These are phyloP conservation scores for Xylaria sp. DNA, from an alignment of 2,329 filamentous ascomycete species.

Conservation along the genomic window DNA sequence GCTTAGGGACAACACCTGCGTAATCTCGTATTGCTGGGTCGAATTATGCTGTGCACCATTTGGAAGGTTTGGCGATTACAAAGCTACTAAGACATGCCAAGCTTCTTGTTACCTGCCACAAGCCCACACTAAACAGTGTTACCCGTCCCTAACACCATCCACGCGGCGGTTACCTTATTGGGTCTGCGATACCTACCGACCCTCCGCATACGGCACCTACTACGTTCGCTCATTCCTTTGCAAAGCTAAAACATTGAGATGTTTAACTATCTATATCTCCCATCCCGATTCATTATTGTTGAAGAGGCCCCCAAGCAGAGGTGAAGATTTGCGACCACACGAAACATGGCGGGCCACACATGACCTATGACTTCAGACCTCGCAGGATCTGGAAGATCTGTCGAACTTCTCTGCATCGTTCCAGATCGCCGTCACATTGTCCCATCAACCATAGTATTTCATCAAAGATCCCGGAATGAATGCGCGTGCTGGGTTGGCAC, in stretches of 20 bases:
- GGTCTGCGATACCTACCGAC: background rate
- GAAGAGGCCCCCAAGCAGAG: background rate
- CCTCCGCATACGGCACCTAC: background rate
- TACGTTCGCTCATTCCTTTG: background rate
- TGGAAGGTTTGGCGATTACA: slow-evolving; percentile 7
- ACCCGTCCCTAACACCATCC: slow-evolving; percentile 3
- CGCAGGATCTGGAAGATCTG: slow-evolving; percentile 37
- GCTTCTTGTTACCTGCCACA: slow-evolving; percentile 14
- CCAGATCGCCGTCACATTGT: slow-evolving; percentile 40
- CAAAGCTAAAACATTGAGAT: background rate
- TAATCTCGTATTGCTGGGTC: slow-evolving; percentile 13
- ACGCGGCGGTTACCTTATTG: background rate
- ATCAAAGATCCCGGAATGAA: slow-evolving; percentile 25
- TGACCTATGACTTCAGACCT: slow-evolving; percentile 29
- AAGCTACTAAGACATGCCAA: slow-evolving; percentile 17
- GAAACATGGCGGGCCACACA: slow-evolving; percentile 29
- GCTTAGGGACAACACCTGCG: background rate
- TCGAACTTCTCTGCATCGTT: slow-evolving; percentile 41
- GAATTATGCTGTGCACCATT: background rate
- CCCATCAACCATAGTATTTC: slow-evolving; percentile 29
- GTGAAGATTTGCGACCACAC: slow-evolving; percentile 32
- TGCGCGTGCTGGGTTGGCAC: slow-evolving; percentile 34
- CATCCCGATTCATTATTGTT: background rate
- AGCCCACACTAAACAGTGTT: slow-evolving; percentile 8
- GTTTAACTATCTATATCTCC: background rate